These are phyloP conservation scores for Fonsecaea erecta DNA, from an alignment of 2,329 filamentous ascomycete species.

Conservation along the genomic window DNA sequence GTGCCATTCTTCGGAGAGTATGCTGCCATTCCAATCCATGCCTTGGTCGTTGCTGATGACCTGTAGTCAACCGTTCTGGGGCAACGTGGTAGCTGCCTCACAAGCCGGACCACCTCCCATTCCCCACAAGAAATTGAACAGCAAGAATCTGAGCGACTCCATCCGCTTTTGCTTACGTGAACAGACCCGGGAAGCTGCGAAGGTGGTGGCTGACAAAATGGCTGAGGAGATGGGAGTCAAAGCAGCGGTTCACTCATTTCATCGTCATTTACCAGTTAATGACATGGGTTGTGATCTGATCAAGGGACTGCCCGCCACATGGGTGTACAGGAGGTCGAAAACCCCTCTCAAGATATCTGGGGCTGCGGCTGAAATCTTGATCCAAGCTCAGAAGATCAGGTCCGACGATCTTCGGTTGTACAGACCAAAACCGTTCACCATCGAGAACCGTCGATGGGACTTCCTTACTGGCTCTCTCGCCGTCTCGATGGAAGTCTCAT, in stretches of 20 bases:
- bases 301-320: constrained; percentile 64
- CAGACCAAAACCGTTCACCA: constrained; percentile 23
- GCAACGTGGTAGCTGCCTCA: constrained; percentile 55
- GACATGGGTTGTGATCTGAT: constrained; percentile 69
- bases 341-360: constrained; percentile 52
- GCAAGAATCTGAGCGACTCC: constrained; percentile 51
- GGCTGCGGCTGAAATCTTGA: constrained; percentile 51
- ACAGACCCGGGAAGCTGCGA: constrained; percentile 43
- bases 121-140: constrained; percentile 52
- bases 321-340: constrained; percentile 47
- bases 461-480: constrained; percentile 15
- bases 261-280: constrained; percentile 68
- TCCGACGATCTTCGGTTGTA: constrained; percentile 42
- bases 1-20: constrained; percentile 63
- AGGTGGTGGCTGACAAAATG: constrained; percentile 49
- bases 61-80: constrained; percentile 58
- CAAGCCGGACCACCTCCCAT: constrained; percentile 57
- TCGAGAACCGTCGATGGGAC: constrained; percentile 31
- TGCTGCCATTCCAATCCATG: constrained; percentile 11
- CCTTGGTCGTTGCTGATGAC: not conserved
- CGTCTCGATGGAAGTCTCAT: constrained; percentile 9
- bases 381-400: constrained; percentile 22
- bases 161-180: constrained; percentile 52
- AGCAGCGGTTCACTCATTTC: constrained; percentile 68
- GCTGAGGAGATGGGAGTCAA: constrained; percentile 66